Base-by-base conservation (phyloP, 306 rosid species). In the Vicia villosa region DNA sequence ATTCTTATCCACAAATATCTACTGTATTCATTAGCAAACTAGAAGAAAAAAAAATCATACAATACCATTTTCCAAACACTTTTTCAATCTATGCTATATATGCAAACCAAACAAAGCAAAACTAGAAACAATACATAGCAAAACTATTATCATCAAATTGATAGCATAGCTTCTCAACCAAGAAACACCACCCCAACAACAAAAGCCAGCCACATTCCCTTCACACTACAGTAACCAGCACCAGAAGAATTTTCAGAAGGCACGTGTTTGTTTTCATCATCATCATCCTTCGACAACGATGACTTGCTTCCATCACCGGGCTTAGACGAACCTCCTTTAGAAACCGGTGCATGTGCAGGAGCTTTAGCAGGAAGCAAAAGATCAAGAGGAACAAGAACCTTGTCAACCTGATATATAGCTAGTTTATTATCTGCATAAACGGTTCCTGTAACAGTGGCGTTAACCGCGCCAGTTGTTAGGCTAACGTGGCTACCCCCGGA, bases 321-420 rank as follows among this genome's bases (percentile, higher is more conserved):
- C 49, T 76, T 67, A 3, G 82, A 17, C 10, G 49, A 49, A 0
- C 54, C 74, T 43, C 81, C 79, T 20, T 68, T 71, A 2, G 68
- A 42, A 10, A 73, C 79, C 0, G 87, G 90, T 0, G 89, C 78
- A 0, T 81, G 85, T 0, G 91, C 66, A 0, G 83, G 85, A 1
- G 91, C 82, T 9, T 83, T 72, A 5, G 40, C 74, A 0, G 87
- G 82, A 47, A 83, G 86, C 16, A 87, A 82, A 13, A 83, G 8
- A 19, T 86, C 94, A 5, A 80, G 80, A n/a, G 96, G 96, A 47
- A 84, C 85, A 46, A 90, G 87, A 61, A 90, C 96, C 66, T 76
- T 80, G 34, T 89, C 83, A 2, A 89, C 81, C 34, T 75, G 80
- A 67, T 87, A 89, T 22, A 87, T 46, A 6, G 85, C 92, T 0